Conservation (phyloP, 495 filamentous ascomycete genomes). For the Lophium mytilinum region DNA sequence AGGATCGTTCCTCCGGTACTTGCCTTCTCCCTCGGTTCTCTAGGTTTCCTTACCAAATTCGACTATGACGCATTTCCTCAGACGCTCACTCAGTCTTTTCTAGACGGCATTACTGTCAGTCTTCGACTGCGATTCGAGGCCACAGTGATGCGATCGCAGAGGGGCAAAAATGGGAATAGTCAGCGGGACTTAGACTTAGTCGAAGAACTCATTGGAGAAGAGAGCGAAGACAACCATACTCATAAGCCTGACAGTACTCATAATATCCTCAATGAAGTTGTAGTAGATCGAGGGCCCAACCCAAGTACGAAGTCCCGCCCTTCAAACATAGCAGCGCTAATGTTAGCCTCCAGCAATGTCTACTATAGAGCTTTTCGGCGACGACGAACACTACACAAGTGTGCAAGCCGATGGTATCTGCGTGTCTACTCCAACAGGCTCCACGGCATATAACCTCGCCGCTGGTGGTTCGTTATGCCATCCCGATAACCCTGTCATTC, state of each 20-base stretch:
- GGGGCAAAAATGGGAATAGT: constrained; percentile 6
- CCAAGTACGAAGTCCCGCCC: constrained; percentile 49
- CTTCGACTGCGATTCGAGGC: constrained; percentile 85
- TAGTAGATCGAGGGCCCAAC: constrained; percentile 87
- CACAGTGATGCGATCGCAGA: constrained; percentile 80
- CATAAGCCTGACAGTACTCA: constrained; percentile 73
- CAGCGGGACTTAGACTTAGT: constrained; percentile 58
- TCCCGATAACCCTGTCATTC: constrained; percentile 93
- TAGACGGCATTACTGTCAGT: constrained; percentile 80
- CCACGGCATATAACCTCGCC: constrained; percentile 94
- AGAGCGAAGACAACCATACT: constrained; percentile 68
- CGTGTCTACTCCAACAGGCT: constrained; percentile 85
- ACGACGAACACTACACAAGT: constrained; percentile 88
- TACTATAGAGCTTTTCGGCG: constrained; percentile 82
- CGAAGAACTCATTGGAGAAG: constrained; percentile 79
- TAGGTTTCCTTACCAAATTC: constrained; percentile 95
- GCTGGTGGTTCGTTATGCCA: constrained; percentile 93
- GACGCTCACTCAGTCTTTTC: constrained; percentile 63
- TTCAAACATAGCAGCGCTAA: constrained; percentile 4
- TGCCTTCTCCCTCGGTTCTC: constrained; percentile 81
- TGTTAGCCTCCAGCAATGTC: constrained; percentile 60
- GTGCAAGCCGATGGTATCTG: constrained; percentile 83
- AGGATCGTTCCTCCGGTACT: constrained; percentile 90
- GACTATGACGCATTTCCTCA: constrained; percentile 69
- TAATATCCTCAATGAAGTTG: constrained; percentile 87